phyloP scores from a whole-genome alignment of 1,139 yeast genomes.

The Pichia sp. region DNA sequence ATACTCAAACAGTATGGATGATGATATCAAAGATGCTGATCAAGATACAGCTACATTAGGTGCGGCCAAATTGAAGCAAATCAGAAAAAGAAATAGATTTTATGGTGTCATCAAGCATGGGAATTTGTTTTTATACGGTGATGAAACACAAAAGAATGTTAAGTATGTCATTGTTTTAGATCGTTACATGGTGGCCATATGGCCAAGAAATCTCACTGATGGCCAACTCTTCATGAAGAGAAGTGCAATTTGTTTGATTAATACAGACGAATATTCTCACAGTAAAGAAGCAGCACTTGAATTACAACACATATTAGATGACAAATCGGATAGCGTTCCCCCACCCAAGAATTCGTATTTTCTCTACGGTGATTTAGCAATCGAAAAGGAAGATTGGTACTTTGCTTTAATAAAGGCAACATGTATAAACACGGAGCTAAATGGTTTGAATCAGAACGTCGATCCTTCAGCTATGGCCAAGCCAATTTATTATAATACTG shows the following conservation, averaged over 20 bases:
- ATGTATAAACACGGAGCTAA: conserved; percentile 32
- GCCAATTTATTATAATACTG: conserved; percentile 69
- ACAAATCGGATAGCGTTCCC: conserved; percentile 17
- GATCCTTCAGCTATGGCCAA: conserved; percentile 62
- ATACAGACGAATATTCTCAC: conserved; percentile 16
- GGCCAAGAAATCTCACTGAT: conserved; percentile 78
- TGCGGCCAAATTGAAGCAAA: conserved; percentile 31
- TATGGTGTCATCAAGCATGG: conserved; percentile 80
- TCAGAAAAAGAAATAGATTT: conserved; percentile 56
- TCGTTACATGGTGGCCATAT: conserved; percentile 68
- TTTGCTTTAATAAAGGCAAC: conserved; percentile 79
- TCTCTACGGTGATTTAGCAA: conserved; percentile 72
- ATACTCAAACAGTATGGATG: neutral
- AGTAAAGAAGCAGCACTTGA: conserved; percentile 22
- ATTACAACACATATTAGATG: conserved; percentile 5
- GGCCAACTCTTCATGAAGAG: conserved; percentile 77
- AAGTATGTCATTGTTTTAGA: conserved; percentile 78
- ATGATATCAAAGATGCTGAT: conserved; percentile 12
- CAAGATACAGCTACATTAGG: conserved; percentile 27
- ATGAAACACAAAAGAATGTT: conserved; percentile 62
- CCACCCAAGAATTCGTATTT: conserved; percentile 62
- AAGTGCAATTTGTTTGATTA: conserved; percentile 73
- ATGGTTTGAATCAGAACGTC: conserved; percentile 23
- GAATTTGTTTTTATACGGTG: conserved; percentile 75
- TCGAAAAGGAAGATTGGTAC: conserved; percentile 91